Percentiles rank a stretch among this genome's conserved stretches.
Evolutionary conservation across 176 grass and related monocot species (phyloP).

Genomic region (Carex parvula): DNA sequence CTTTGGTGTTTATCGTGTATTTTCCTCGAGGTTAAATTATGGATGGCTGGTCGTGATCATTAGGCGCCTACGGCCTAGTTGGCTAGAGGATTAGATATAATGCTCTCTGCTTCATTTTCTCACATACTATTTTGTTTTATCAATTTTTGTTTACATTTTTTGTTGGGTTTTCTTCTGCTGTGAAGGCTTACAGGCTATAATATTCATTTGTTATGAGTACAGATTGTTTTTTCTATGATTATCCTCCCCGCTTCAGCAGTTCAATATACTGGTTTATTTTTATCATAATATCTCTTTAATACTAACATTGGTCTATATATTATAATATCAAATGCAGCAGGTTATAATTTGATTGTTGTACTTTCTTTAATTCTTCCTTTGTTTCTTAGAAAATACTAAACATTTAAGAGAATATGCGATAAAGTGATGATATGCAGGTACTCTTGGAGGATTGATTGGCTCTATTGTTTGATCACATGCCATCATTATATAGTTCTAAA

Average conservation of each 20-base stretch:
- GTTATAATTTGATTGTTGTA: too few relatives aligned
- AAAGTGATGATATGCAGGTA: too few relatives aligned
- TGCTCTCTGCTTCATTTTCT: background rate
- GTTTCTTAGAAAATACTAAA: too few relatives aligned
- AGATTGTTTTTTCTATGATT: background rate
- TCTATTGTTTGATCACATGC: too few relatives aligned
- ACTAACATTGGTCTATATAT: background rate
- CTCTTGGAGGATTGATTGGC: too few relatives aligned
- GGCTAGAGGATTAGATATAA: conserved; percentile 22
- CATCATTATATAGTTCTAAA: too few relatives aligned
- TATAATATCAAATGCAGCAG: too few relatives aligned
- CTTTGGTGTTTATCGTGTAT: conserved; percentile 22
- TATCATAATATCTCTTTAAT: background rate
- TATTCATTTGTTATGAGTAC: background rate
- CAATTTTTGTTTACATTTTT: conserved; percentile 14
- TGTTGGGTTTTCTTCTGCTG: background rate
- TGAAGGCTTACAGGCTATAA: background rate
- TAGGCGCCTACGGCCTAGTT: conserved; percentile 1
- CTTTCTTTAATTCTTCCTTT: too few relatives aligned
- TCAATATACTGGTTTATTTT: background rate
- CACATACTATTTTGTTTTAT: background rate
- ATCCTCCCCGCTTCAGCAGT: background rate
- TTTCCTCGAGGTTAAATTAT: conserved; percentile 43
- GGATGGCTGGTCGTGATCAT: conserved; percentile 19
- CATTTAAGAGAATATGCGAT: too few relatives aligned